Base-by-base conservation (phyloP, 352 stramenopile genomes). In the Globisporangium irregulare region DNA sequence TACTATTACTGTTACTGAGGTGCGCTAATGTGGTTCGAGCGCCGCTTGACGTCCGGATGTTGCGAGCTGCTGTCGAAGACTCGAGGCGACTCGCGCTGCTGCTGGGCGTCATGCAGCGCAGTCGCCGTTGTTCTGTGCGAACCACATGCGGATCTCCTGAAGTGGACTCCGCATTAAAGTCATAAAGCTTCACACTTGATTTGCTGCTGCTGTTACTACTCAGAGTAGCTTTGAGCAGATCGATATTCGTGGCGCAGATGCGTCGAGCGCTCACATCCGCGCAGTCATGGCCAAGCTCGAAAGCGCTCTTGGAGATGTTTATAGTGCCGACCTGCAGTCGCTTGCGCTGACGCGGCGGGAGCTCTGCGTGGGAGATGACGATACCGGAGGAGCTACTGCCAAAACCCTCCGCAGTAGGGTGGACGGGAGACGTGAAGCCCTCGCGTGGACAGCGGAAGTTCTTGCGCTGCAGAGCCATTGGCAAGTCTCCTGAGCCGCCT, bases 251-350 rank as follows among this genome's bases (percentile, higher is more conserved):
- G 51, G 80, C 74, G 41, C 73, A 71, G 36, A 80, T 68, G 46
- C 69, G 71, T 18, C 67, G 73, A 18, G 72, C 32, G 7, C 32
- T 8, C 8, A 38, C 32, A 38, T 38, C 62, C 6, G 71, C 77
- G 5, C 25, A 32, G 62, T 64, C 34, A 73, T 51, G 29, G 71
- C 73, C 9, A 70, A 51, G 34, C 78, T 62, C 24, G 0, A 75
- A 76, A 24, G 62, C 55, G 60, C 67, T 76, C 46, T 81, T 84
- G 1, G 65, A 63, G 29, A 92, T 64, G 61, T 94, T 94, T 0
- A 84, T 94, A 5, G 75, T 68, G 4, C 86, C 87, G n/a, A 94
- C 82, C 64, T 92, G 87, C n/a, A 93, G 54, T 8, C 87, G 75
- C 60, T 90, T 90, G 65, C 80, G 75, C 54, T 89, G 77, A 18